Conservation (phyloP, 225 moss, liverwort and hornwort species). For the Physcomitrellopsis africana region DNA sequence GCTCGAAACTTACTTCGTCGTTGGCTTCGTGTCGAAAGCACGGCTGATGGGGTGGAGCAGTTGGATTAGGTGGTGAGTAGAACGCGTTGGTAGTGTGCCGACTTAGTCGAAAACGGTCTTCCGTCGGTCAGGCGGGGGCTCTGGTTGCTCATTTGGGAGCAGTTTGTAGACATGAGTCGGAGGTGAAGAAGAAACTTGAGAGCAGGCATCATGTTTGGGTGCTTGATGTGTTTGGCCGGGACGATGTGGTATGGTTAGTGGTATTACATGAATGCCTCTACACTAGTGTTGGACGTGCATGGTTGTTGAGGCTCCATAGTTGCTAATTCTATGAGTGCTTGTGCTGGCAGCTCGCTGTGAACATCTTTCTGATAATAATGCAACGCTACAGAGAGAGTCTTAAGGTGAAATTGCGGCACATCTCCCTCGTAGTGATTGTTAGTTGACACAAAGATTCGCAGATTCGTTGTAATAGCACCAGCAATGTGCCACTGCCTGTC, state of each 20-base stretch:
- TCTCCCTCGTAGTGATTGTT: background rate
- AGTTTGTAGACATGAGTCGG: conserved; percentile 16
- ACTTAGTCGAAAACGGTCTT: background rate
- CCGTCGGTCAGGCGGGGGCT: conserved; percentile 23
- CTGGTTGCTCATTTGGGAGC: conserved; percentile 19
- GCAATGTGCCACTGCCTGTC: too few species aligned
- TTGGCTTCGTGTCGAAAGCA: background rate
- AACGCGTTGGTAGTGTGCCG: background rate
- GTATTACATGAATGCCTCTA: background rate
- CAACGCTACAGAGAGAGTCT: conserved; percentile 79
- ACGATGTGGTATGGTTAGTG: background rate
- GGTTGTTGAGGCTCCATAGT: background rate
- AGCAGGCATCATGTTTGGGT: conserved; percentile 20
- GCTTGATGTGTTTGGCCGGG: conserved; percentile 1
- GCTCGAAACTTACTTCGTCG: conserved; percentile 1
- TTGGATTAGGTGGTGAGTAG: conserved; percentile 9
- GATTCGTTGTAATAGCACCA: too few species aligned
- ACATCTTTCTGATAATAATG: conserved; percentile 72
- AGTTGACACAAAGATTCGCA: too few species aligned
- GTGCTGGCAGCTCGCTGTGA: conserved; percentile 67
- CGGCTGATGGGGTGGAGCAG: background rate
- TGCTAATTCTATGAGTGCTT: conserved; percentile 4
- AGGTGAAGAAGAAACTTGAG: conserved; percentile 22
- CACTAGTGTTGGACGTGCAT: background rate
- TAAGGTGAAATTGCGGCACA: conserved; percentile 33